phyloP scores from a whole-genome alignment of 805 yeast species.

The Kluyveromyces dobzhanskii region DNA sequence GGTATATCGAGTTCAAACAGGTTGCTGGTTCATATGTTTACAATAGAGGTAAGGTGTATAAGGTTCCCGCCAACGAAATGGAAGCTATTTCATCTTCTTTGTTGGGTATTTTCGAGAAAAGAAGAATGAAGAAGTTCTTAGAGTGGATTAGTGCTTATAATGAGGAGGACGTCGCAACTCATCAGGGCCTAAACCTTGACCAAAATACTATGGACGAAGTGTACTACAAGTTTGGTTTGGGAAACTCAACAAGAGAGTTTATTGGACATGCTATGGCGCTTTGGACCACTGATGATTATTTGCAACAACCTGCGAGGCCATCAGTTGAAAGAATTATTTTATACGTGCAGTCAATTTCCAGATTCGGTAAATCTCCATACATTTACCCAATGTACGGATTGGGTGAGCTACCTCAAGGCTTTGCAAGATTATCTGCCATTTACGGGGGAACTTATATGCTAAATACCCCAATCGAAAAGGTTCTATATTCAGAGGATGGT shows the following conservation, averaged over 20 bases:
- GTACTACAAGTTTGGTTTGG: constrained; percentile 81
- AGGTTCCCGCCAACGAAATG: constrained; percentile 85
- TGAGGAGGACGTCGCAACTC: constrained; percentile 72
- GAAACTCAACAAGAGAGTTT: constrained; percentile 88
- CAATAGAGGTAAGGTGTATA: constrained; percentile 78
- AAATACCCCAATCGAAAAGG: constrained; percentile 90
- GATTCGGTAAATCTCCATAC: constrained; percentile 94
- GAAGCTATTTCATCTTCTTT: constrained; percentile 89
- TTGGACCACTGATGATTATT: constrained; percentile 86
- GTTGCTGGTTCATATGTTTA: constrained; percentile 94
- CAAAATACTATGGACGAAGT: constrained; percentile 86
- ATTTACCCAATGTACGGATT: constrained; percentile 92
- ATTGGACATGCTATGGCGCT: constrained; percentile 99
- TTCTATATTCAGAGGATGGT: constrained; percentile 62
- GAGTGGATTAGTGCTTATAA: constrained; percentile 79
- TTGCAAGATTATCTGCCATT: constrained; percentile 92
- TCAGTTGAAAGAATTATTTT: constrained; percentile 78
- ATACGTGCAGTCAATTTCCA: constrained; percentile 84
- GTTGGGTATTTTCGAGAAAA: constrained; percentile 94
- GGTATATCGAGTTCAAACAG: constrained; percentile 94
- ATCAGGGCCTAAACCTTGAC: constrained; percentile 80
- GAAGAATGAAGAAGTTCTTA: constrained; percentile 86
- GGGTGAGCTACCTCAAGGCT: constrained; percentile 98
- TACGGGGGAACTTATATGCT: constrained; percentile 99
- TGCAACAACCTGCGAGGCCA: constrained; percentile 84